Base-by-base conservation (phyloP, 2,329 filamentous ascomycete species). In the Neonectria magnoliae region DNA sequence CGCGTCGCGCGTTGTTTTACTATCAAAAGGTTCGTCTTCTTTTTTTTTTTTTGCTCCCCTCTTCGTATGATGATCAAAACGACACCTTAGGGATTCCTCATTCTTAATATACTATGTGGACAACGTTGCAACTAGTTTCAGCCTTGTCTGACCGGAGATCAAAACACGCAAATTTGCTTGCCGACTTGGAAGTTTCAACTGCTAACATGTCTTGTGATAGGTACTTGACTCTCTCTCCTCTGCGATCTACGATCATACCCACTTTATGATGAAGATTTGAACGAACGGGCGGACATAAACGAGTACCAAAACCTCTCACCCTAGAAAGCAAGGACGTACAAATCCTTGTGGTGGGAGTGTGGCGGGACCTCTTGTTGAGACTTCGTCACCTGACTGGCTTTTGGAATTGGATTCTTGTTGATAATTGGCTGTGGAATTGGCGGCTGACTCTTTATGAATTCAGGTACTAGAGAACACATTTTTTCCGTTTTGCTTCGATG, bases 221-320 rank as follows among this genome's bases (percentile, higher is more conserved):
- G 83, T 86, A 86, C 66, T 57, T 70, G 22, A 54, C 31, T 41
- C 60, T 48, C 48, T 22, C 42, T 52, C 45, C 50, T 60, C 38
- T 45, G 14, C 36, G 36, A 38, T 51, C 56, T 42, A 57, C 59
- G 67, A n/a, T 42, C 66, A 41, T 53, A 52, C 63, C 68, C 75
- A 80, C 78, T 76, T 69, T 75, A 85, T 89, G 87, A 89, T 82
- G 87, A 89, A 85, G 81, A 80, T 79, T 88, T 89, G 87, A 88
- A 89, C 87, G 87, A 89, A 89, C 87, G 87, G 87, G 87, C 87
- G 87, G 87, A 88, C 87, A 89, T 87, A 88, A 87, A 81, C 80
- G 85, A 87, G 85, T 82, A 83, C 76, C 75, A 80, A 77, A 78
- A 74, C 75, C 80, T 77, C 76, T 78, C 81, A 76, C 80, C 80